These are phyloP conservation scores for Wolfiporia cocos DNA, from an alignment of 1,284 basidiomycete species.

Conservation along the genomic window DNA sequence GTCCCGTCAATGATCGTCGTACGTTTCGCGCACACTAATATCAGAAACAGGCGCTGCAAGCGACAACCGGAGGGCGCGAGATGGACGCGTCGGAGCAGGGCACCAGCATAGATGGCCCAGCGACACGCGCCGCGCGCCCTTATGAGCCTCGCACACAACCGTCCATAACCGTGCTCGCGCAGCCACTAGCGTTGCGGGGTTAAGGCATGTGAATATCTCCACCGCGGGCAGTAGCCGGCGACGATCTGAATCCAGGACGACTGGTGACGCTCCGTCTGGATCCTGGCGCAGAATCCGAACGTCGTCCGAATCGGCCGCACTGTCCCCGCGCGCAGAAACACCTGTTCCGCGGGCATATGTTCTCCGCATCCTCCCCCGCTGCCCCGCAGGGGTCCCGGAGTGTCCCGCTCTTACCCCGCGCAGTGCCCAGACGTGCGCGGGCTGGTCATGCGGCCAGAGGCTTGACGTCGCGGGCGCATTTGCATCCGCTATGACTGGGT, in stretches of 20 bases:
- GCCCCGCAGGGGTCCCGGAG: constrained; percentile 1
- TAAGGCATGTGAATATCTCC: background rate
- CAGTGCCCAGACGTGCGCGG: no score
- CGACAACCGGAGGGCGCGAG: background rate
- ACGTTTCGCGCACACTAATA: background rate
- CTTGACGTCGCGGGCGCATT: no score
- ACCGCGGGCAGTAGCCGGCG: background rate
- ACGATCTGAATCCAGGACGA: background rate
- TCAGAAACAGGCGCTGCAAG: background rate
- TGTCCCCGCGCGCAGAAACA: background rate
- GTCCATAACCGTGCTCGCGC: no score
- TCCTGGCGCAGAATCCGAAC: background rate
- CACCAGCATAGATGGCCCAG: background rate
- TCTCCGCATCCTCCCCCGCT: constrained; percentile 7
- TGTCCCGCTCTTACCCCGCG: constrained; percentile 6
- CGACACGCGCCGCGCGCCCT: no score
- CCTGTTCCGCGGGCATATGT: background rate
- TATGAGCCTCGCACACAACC: no score
- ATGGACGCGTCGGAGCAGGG: background rate
- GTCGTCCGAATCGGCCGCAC: constrained; percentile 1
- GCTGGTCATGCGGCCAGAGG: no score
- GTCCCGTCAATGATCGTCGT: no score
- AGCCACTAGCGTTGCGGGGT: no score
- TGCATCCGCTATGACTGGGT: no score
- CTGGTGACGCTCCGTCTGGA: background rate